Evolutionary conservation across 257 asterid species (phyloP).

Genomic region (Solanum ossicruentum): DNA sequence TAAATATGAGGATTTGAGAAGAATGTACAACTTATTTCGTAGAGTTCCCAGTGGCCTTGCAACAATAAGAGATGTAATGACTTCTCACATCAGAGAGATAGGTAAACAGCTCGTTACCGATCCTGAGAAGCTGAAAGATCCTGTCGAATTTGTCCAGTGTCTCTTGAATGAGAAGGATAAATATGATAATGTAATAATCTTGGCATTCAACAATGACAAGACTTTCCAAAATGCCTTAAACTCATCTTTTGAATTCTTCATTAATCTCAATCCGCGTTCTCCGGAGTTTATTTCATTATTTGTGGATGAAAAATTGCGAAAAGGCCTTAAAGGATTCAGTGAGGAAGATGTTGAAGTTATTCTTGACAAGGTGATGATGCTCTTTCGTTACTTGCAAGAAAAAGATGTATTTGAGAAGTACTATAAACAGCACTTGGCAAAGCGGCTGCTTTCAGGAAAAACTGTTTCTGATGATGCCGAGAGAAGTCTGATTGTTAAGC

Average conservation of each 20-base stretch:
- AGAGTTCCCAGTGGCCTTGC: constrained; percentile 62
- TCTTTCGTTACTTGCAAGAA: constrained; percentile 89
- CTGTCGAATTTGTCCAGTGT: constrained; percentile 69
- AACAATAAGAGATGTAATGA: constrained; percentile 67
- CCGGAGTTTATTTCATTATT: constrained; percentile 81
- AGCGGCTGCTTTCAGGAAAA: constrained; percentile 76
- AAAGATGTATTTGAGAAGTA: constrained; percentile 87
- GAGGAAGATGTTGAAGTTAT: constrained; percentile 76
- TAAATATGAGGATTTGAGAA: constrained; percentile 64
- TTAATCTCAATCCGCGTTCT: constrained; percentile 80
- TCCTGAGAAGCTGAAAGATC: constrained; percentile 84
- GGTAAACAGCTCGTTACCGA: constrained; percentile 87
- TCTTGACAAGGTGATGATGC: constrained; percentile 86
- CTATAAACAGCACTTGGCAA: constrained; percentile 87
- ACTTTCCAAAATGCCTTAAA: constrained; percentile 80
- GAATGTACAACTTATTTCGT: constrained; percentile 70
- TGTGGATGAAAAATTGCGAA: constrained; percentile 76
- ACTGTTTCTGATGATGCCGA: constrained; percentile 88
- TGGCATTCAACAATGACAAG: constrained; percentile 64
- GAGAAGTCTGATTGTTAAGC: constrained; percentile 68
- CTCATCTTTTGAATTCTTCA: constrained; percentile 79
- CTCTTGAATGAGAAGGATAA: constrained; percentile 70
- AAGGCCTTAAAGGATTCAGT: constrained; percentile 72
- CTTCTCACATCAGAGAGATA: constrained; percentile 68
- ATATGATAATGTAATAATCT: constrained; percentile 58